Evolutionary conservation across 768 basidiomycete species (phyloP).

Genomic region (Inosperma sp.): DNA sequence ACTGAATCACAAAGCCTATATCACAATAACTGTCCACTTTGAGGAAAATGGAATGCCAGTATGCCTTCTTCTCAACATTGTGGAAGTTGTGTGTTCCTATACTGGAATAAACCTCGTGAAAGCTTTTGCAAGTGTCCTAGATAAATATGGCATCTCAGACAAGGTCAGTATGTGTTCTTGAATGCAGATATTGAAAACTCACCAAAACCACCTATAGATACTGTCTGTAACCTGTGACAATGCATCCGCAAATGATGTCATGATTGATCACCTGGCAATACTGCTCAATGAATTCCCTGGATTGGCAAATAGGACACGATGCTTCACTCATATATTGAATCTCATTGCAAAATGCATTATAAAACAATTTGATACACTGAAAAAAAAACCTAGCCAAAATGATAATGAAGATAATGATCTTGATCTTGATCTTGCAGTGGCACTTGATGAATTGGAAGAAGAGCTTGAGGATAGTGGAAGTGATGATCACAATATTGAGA

Average conservation of each 20-base stretch:
- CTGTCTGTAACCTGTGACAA: slow-evolving; percentile 36
- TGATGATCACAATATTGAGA: slow-evolving; percentile 5
- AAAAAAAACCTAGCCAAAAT: too few relatives aligned
- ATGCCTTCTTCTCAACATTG: slow-evolving; percentile 30
- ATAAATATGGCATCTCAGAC: slow-evolving; percentile 30
- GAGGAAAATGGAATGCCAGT: slow-evolving; percentile 25
- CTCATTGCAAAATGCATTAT: too few relatives aligned
- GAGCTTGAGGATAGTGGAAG: slow-evolving; percentile 7
- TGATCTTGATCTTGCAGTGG: slow-evolving; percentile 7
- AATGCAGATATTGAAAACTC: not conserved
- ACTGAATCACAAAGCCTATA: slow-evolving; percentile 35
- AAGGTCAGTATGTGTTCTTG: slow-evolving; percentile 25
- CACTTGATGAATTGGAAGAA: slow-evolving; percentile 3
- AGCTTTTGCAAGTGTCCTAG: slow-evolving; percentile 28
- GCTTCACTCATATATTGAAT: slow-evolving; percentile 29
- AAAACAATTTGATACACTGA: slow-evolving; percentile 31
- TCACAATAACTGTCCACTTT: too few relatives aligned
- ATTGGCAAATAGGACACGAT: slow-evolving; percentile 6
- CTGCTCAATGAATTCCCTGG: not conserved
- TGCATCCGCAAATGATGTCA: not conserved
- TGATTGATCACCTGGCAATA: not conserved
- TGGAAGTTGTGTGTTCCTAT: slow-evolving; percentile 34
- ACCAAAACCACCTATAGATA: slow-evolving; percentile 15
- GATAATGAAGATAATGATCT: slow-evolving; percentile 1
- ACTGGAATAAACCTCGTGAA: slow-evolving; percentile 30